A percentile compares a stretch with the other conserved stretches of the same genome.
These are phyloP conservation scores for Amanita rubescens DNA, from an alignment of 768 basidiomycete species.

Conservation along the genomic window DNA sequence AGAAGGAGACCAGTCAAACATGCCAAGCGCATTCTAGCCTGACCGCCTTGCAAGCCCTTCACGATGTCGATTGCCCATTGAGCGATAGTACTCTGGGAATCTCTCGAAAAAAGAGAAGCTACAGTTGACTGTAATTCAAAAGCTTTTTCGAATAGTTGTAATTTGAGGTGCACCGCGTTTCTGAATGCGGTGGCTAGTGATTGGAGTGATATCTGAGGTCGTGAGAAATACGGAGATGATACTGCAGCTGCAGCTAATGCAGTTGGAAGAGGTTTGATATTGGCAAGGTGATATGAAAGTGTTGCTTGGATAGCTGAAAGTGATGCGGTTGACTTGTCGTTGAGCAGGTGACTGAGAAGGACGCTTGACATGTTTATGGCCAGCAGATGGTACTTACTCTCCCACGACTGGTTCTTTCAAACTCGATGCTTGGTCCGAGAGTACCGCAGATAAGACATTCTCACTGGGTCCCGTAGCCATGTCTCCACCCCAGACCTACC, in stretches of 20 bases:
- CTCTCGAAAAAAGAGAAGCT: constrained; percentile 29
- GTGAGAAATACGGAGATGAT: constrained; percentile 43
- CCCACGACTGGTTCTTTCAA: too few species aligned
- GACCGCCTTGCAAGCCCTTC: constrained; percentile 59
- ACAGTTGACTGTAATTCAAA: constrained; percentile 24
- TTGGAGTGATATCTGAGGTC: constrained; percentile 41
- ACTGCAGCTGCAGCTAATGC: constrained; percentile 50
- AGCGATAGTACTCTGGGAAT: constrained; percentile 31
- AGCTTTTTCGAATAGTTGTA: constrained; percentile 31
- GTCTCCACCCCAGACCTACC: neutral
- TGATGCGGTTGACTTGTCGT: constrained; percentile 33
- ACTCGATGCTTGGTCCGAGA: too few species aligned
- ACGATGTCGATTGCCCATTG: constrained; percentile 47
- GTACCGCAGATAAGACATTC: too few species aligned
- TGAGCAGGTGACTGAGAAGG: constrained; percentile 49
- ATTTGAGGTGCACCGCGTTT: constrained; percentile 51
- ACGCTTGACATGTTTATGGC: too few species aligned
- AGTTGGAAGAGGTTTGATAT: constrained; percentile 42
- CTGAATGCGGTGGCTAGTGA: constrained; percentile 49
- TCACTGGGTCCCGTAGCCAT: neutral
- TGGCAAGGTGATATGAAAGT: constrained; percentile 52
- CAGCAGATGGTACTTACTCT: too few species aligned
- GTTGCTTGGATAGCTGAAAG: constrained; percentile 40
- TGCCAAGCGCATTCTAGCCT: constrained; percentile 52
- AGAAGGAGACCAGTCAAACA: constrained; percentile 58